A percentile compares a stretch with the other conserved stretches of the same genome.
Evolutionary conservation across 305 asterid genomes (phyloP).

Genomic region (Fraxinus latifolia): DNA sequence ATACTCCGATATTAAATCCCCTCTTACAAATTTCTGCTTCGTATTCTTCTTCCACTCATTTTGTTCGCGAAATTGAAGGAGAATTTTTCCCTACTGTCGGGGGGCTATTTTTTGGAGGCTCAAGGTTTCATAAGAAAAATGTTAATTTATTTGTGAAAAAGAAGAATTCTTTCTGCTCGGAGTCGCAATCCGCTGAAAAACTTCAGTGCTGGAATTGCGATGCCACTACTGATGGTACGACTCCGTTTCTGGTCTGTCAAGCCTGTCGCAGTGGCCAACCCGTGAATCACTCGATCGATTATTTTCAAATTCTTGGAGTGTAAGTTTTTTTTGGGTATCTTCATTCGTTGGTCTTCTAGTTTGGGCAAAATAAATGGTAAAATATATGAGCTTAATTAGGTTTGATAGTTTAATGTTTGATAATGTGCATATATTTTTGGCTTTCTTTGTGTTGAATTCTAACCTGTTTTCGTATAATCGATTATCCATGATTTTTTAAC

Average conservation of each 20-base stretch:
- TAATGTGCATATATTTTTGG: background rate
- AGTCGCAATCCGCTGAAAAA: conserved; percentile 30
- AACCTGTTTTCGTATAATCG: background rate
- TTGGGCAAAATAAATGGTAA: background rate
- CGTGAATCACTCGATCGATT: conserved; percentile 57
- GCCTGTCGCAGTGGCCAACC: conserved; percentile 77
- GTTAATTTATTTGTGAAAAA: conserved; percentile 6
- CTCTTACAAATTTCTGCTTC: conserved; percentile 21
- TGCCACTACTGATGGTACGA: conserved; percentile 32
- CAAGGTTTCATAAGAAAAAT: conserved; percentile 13
- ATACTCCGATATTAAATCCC: conserved; percentile 12
- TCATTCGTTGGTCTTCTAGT: background rate
- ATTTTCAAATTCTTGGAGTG: conserved; percentile 76
- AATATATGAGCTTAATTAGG: background rate
- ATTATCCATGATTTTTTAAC: background rate
- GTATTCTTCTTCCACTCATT: conserved; percentile 21
- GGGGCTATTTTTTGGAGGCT: conserved; percentile 21
- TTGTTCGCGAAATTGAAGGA: conserved; percentile 18
- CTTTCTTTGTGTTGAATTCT: background rate
- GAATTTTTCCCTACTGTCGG: conserved; percentile 18
- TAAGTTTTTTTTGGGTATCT: conserved; percentile 37
- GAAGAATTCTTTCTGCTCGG: conserved; percentile 39
- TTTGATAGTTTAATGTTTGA: background rate
- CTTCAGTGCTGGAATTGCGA: conserved; percentile 80
- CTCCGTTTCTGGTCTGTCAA: conserved; percentile 67